Evolutionary conservation across 495 filamentous ascomycete species (phyloP).

Genomic region (Xylaria longipes): DNA sequence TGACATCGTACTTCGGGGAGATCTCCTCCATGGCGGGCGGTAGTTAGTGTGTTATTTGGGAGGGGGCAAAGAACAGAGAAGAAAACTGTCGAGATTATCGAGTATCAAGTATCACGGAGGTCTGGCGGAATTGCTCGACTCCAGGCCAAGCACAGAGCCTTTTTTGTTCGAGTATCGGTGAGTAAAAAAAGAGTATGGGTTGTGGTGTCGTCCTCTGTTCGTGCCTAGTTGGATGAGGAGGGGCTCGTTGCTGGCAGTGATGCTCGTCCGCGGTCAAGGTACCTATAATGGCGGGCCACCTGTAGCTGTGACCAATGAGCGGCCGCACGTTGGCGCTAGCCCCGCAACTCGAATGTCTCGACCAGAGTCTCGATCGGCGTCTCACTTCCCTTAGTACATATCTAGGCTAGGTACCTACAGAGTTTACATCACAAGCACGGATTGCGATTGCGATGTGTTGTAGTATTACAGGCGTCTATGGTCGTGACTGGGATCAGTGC

Average conservation of each 20-base stretch:
- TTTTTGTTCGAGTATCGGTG: slow-evolving; percentile 20
- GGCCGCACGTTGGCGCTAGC: slow-evolving; percentile 13
- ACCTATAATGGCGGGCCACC: slow-evolving; percentile 24
- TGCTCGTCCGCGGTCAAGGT: slow-evolving; percentile 14
- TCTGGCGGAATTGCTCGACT: slow-evolving; percentile 1
- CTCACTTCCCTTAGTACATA: neutral
- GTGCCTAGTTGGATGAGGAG: slow-evolving; percentile 24
- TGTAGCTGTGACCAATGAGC: slow-evolving; percentile 26
- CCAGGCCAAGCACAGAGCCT: slow-evolving; percentile 10
- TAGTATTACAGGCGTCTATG: neutral
- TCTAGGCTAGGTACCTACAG: too few relatives aligned
- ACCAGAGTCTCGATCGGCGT: neutral
- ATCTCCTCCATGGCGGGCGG: slow-evolving; percentile 85
- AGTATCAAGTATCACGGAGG: slow-evolving; percentile 8
- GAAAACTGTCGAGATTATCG: slow-evolving; percentile 14
- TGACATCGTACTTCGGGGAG: slow-evolving; percentile 94
- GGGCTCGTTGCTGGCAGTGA: slow-evolving; percentile 24
- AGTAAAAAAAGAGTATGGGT: slow-evolving; percentile 10
- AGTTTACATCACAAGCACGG: neutral
- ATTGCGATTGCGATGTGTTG: neutral
- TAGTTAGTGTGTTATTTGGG: slow-evolving; percentile 20
- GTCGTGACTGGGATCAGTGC: neutral
- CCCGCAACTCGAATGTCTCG: neutral
- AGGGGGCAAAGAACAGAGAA: slow-evolving; percentile 17
- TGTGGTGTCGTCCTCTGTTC: slow-evolving; percentile 8